Evolutionary conservation across 2,329 filamentous ascomycete species (phyloP), one percentile per base, ranked within the genome.

Genomic region (Lasiodiplodia theobromae): DNA sequence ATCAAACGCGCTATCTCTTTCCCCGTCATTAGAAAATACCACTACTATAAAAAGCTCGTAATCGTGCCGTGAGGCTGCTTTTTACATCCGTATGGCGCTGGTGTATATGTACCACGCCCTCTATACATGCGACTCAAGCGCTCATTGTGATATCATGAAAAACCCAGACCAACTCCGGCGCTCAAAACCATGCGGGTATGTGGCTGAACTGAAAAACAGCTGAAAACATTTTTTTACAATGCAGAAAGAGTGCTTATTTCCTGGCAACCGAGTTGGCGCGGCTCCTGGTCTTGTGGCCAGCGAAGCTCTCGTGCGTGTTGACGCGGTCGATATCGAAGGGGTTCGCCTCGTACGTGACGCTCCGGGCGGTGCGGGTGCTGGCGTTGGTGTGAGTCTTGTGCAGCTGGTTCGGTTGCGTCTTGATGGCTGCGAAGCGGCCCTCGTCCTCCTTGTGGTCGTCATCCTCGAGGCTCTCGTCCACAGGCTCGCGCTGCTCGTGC

Each of bases 321-420:
- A 84, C 79, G 2, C 82, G 79, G 70, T 85, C 83, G 53, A 85
- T 80, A 65, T 84, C 82, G 70, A 81, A 85, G 3, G 83, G 83
- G 70, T 80, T 84, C 38, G 60, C 69, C 18, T 82, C 78, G 57
- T 83, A 68, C 11, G 40, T 77, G n/a, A 78, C 75, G 7, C 73
- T 70, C 4, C 56, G 63, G 2, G 44, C 34, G 60, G 71, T 73
- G 21, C 70, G 56, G 18, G 25, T 72, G 71, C 78, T 76, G 65
- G 77, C 75, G 58, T 72, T 76, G 0, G 78, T 75, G 40, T 34
- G 31, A 23, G 34, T 68, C 51, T 68, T 68, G 49, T 21, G 8
- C 16, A 62, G 31, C 23, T 62, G 34, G 57, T 54, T 60, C 21
- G 25, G 34, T 2, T 37, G 28, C 8, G 44, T 54, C 74, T 80